Evolutionary conservation across 495 filamentous ascomycete genomes (phyloP).

Genomic region (Penicillium canescens): DNA sequence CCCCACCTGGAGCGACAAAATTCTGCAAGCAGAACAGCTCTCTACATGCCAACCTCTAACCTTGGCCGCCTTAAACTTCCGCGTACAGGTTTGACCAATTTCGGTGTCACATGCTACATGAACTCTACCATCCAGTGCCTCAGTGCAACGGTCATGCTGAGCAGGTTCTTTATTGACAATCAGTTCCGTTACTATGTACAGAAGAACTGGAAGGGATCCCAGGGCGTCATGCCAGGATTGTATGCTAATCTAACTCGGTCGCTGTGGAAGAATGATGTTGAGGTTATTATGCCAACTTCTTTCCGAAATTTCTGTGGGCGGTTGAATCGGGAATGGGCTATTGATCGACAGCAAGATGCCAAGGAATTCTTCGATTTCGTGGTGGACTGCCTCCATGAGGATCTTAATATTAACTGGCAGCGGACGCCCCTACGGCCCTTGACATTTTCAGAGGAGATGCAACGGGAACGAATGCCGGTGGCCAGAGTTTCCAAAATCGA

Average conservation of each 20-base stretch:
- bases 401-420: conserved; percentile 68
- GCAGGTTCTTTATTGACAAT: conserved; percentile 63
- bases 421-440: conserved; percentile 57
- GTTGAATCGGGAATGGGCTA: conserved; percentile 58
- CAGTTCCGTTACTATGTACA: conserved; percentile 57
- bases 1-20: conserved; percentile 49
- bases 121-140: conserved; percentile 85
- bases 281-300: conserved; percentile 56
- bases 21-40: conserved; percentile 45
- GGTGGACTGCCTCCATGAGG: conserved; percentile 71
- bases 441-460: conserved; percentile 61
- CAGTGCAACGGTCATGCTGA: conserved; percentile 70
- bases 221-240: conserved; percentile 76
- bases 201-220: conserved; percentile 69
- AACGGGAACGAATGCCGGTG: conserved; percentile 62
- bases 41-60: conserved; percentile 43
- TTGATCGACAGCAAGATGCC: conserved; percentile 72
- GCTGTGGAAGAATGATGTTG: conserved; percentile 68
- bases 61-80: conserved; percentile 54
- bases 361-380: conserved; percentile 77
- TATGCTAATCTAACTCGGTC: conserved; percentile 74
- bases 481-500: conserved; percentile 61
- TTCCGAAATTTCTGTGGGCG: conserved; percentile 59
- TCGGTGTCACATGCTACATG: conserved; percentile 85
- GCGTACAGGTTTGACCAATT: conserved; percentile 76